Evolutionary conservation across 2,329 filamentous ascomycete species (phyloP), one percentile per base, ranked within the genome.

Genomic region (Hypoxylon sp.): DNA sequence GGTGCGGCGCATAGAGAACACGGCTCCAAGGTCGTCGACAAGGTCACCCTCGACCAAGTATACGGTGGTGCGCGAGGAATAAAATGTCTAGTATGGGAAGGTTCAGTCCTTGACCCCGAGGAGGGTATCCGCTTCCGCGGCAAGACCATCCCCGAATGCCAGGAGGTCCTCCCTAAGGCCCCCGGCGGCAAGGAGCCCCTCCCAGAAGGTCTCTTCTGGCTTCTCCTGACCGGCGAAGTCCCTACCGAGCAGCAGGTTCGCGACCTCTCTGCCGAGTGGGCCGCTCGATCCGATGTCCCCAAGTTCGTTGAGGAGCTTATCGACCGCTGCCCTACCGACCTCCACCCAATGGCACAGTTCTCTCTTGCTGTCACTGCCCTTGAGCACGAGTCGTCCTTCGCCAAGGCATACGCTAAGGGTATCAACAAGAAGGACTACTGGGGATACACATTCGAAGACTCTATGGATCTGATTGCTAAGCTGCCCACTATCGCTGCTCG

Each of bases 341-440:
- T 99, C 76, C 96, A 99, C 90, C 96, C 96, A 82, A 99, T 99
- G 96, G 95, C 96, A 72, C 96, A 99, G 87, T 97, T 99, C 89
- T 98, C 96, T 67, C 87, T 99, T 79, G 96, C 96, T 79, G 94
- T 99, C 78, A 97, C 92, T 76, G 96, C 96, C 80, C 94, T 99
- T 80, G 96, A 99, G 91, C 94, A 97, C 85, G 95, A 97, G 82
- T 98, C 96, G 72, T 90, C 93, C 74, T 99, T 99, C 85, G 91
- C 96, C 82, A 97, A 98, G 89, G 96, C 96, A 78, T 99, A 99
- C 82, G 95, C 94, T 79, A 97, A 97, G 90, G 96, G 96, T 80
- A 93, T 99, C 80, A 96, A 95, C 91, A 99, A 99, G 93, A 93
- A 94, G 84, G 94, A 98, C 78, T 99, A 99, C 93, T 99, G 96